Evolutionary conservation across 176 grass and related monocot species (phyloP).

Genomic region (Microstegium vimineum): DNA sequence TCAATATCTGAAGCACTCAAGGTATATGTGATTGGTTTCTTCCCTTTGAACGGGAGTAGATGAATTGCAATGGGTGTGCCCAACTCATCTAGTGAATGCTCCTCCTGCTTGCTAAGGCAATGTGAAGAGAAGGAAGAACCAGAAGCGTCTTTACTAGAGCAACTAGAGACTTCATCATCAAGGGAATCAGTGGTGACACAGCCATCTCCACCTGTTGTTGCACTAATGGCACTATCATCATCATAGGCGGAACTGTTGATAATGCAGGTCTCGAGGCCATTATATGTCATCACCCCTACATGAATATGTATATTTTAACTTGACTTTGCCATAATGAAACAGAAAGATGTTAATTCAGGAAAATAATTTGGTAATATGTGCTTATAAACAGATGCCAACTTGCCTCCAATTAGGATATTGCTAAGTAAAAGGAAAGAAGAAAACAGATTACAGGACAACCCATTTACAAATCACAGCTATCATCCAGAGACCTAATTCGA

Average conservation of each 20-base stretch:
- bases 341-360: not conserved
- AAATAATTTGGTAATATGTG: not conserved
- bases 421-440: not conserved
- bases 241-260: slow-evolving; percentile 70
- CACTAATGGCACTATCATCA: slow-evolving; percentile 68
- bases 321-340: not conserved
- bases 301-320: not conserved
- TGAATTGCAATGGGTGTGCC: slow-evolving; percentile 45
- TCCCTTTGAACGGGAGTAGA: slow-evolving; percentile 64
- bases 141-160: slow-evolving; percentile 74
- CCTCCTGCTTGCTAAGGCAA: slow-evolving; percentile 67
- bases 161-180: slow-evolving; percentile 88
- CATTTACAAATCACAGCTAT: not conserved
- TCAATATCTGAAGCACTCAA: slow-evolving; percentile 76
- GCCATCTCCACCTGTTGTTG: slow-evolving; percentile 54
- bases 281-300: slow-evolving; percentile 79
- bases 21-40: slow-evolving; percentile 55
- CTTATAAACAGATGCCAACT: not conserved
- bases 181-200: slow-evolving; percentile 61
- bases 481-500: not conserved
- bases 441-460: not conserved
- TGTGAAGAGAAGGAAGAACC: slow-evolving; percentile 74
- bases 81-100: slow-evolving; percentile 53
- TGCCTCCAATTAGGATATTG: not conserved
- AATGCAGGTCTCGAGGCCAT: slow-evolving; percentile 82